Percentiles rank a stretch among this genome's conserved stretches.
phyloP scores from a whole-genome alignment of 805 yeast species.

The Nakazawaea sp. region DNA sequence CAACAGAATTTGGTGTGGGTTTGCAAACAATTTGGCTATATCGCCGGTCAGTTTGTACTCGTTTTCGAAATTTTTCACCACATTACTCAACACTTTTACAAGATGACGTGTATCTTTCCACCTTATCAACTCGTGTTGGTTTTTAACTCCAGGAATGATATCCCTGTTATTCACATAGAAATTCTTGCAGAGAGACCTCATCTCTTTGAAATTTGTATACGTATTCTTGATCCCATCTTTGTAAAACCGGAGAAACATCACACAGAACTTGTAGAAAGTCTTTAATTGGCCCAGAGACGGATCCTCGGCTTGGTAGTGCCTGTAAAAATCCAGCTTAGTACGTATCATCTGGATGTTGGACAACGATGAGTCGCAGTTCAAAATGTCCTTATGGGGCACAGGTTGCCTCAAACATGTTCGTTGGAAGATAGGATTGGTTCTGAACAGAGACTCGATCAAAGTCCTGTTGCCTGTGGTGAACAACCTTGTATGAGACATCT shows the following conservation, averaged over 20 bases:
- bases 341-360: conserved; percentile 7
- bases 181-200: conserved; percentile 20
- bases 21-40: conserved; percentile 9
- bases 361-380: conserved; percentile 5
- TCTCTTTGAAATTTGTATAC: conserved; percentile 35
- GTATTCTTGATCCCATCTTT: conserved; percentile 50
- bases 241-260: conserved; percentile 38
- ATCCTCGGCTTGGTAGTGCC: neutral
- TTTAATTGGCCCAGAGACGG: conserved; percentile 7
- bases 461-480: too few relatives aligned
- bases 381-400: neutral
- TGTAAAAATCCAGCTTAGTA: conserved; percentile 1
- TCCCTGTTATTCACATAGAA: conserved; percentile 22
- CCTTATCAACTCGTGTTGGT: conserved; percentile 14
- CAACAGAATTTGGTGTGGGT: conserved; percentile 13
- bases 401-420: neutral
- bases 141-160: conserved; percentile 18
- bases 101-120: conserved; percentile 14
- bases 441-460: neutral
- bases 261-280: conserved; percentile 15
- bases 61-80: conserved; percentile 17
- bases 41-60: conserved; percentile 10
- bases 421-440: neutral
- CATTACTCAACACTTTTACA: conserved; percentile 19
- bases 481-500: too few relatives aligned